A percentile compares a stretch with the other conserved stretches of the same genome.
Evolutionary conservation across 2,329 filamentous ascomycete species (phyloP).

Genomic region (Arthrobotrys musiformis): DNA sequence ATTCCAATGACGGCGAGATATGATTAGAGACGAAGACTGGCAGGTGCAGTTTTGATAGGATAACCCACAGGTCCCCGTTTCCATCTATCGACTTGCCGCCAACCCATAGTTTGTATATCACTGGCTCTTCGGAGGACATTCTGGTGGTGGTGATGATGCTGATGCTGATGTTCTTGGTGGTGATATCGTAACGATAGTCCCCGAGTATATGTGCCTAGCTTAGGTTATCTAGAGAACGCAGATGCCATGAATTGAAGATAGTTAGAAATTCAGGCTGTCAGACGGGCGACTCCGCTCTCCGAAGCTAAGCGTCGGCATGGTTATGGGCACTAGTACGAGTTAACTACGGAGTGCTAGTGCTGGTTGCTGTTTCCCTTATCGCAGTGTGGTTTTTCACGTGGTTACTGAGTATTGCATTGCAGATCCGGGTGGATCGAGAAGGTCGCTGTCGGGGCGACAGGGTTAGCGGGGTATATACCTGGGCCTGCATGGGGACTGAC

Average conservation of each 20-base stretch:
- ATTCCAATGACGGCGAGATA: slow-evolving; percentile 37
- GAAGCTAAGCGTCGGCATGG: no score
- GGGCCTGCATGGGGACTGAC: background rate
- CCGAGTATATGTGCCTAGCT: no score
- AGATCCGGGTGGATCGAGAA: background rate
- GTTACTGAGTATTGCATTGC: background rate
- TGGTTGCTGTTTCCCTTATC: background rate
- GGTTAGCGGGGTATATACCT: no score
- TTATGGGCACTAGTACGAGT: background rate
- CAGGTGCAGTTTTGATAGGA: slow-evolving; percentile 38
- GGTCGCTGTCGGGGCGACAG: background rate
- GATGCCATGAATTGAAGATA: no score
- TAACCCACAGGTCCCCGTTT: slow-evolving; percentile 65
- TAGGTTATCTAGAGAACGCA: no score
- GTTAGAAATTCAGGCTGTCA: background rate
- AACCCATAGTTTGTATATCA: slow-evolving; percentile 61
- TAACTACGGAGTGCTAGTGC: no score
- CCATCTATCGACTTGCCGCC: slow-evolving; percentile 64
- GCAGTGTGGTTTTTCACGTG: background rate
- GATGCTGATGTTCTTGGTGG: background rate
- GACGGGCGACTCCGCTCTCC: slow-evolving; percentile 16
- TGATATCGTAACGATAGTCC: background rate
- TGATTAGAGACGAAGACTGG: slow-evolving; percentile 5
- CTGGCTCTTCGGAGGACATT: slow-evolving; percentile 17
- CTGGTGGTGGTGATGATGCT: background rate